Evolutionary conservation across 164 flowering plant genomes (phyloP), one percentile per base, ranked within the genome.

Genomic region (Liriodendron chinense): DNA sequence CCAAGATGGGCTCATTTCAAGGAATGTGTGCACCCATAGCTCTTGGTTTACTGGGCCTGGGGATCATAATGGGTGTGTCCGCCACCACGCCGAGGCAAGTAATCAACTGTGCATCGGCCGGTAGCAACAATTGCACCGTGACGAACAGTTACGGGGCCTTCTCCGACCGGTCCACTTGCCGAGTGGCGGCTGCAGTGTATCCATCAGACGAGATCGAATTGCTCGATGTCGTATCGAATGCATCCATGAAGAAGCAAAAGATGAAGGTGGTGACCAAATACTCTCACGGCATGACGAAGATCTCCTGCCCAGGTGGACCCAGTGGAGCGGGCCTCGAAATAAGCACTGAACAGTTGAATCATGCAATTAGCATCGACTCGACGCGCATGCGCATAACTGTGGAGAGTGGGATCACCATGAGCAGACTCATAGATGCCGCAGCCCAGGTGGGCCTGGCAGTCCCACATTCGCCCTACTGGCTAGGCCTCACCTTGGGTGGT

Each of bases 281-380:
- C 73, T 79, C 82, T 2, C 89, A 87, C 71, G 85, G 87, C 75
- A 81, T 85, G 14, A 84, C 89, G 0, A 87, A 82, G 69, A 78
- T 87, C 23, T 86, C 76, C 0, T 87, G 89, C 28, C 82, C 85
- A 0, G 88, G 81, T 20, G 89, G 43, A 7, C 43, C 43, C 5
- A 34, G 43, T 34, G 43, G 43, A 7, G 5, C 43, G 3, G 43
- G 43, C 5, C 43, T 85, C 47, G 72, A 82, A 3, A 76, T 87
- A 47, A 85, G 89, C 85, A 87, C 89, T 23, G 80, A 78, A 71
- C 68, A 79, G 47, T 77, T 86, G 6, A 79, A 79, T 69, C 76
- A 18, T 0, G 48, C 50, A 0, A 1, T 82, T 65, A 68, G 43
- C 16, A 25, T 81, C 5, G 85, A 87, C 71, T 20, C 9, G 1